Evolutionary conservation across 2,329 filamentous ascomycete species (phyloP), one percentile per base, ranked within the genome.

Genomic region (Xylaria digitata): DNA sequence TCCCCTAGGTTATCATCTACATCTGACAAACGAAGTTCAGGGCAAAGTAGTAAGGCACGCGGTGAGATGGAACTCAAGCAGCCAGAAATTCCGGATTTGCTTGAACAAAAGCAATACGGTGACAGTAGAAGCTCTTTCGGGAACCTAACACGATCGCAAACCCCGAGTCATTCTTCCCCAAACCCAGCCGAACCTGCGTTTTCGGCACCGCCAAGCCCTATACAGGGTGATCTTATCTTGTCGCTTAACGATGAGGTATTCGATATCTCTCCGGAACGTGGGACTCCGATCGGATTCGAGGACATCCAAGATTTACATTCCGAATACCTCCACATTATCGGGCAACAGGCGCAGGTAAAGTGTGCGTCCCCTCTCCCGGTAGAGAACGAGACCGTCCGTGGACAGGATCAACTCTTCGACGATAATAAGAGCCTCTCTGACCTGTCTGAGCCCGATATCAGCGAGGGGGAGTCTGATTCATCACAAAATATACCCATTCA

Each of bases 331-430:
- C 19, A 37, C 13, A 19, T 56, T 11, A 15, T 45, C 3, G 43
- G 63, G 17, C 30, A 53, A 9, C 56, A 26, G n/a, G 30, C 52
- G 59, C 13, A 58, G 53, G 11, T 55, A 63, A 3, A 34, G 23
- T 55, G 42, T 37, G 59, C 2, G 40, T 67, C 32, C 26, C 69
- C 49, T 42, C 67, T 61, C 54, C 71, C 50, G 6, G 76, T 78
- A 17, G 73, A 77, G 43, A 73, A 73, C 1, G 72, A 72, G n/a
- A 80, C 78, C 0, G 77, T 79, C 6, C 70, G 78, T 8, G 79
- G 78, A 6, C 72, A 78, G 6, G 76, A 80, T 8, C 70, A 74
- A 15, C 70, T 80, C 13, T 80, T 80, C 50, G 78, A 80, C 6
- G 61, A 65, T 42, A 34, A 61, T 23, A 64, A 49, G 40, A 59